phyloP scores from a whole-genome alignment of 495 filamentous ascomycete genomes.

The Penicillium pulvis region DNA sequence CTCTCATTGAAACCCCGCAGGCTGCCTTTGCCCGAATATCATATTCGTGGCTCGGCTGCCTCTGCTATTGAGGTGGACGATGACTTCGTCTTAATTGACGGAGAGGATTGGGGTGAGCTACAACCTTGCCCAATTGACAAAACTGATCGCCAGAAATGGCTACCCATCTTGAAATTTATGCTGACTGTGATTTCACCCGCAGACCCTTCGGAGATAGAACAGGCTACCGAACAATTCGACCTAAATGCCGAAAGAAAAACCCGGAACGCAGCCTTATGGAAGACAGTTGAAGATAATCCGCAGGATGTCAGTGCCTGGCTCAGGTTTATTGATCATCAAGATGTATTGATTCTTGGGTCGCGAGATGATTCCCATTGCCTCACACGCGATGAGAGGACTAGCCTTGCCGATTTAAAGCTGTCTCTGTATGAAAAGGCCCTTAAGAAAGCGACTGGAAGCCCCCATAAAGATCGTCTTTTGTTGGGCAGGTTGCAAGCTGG shows the following conservation, averaged over 20 bases:
- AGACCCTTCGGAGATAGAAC: neutral
- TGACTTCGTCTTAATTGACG: slow-evolving; percentile 1
- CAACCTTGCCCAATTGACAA: neutral
- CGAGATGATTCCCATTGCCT: slow-evolving; percentile 40
- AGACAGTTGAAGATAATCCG: slow-evolving; percentile 61
- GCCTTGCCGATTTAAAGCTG: slow-evolving; percentile 75
- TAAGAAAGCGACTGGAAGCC: slow-evolving; percentile 47
- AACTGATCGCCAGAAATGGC: neutral
- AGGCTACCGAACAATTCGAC: slow-evolving; percentile 32
- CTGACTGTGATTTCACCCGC: neutral
- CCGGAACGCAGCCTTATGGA: slow-evolving; percentile 59
- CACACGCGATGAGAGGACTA: slow-evolving; percentile 62
- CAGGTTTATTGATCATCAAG: slow-evolving; percentile 73
- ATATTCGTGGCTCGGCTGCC: neutral
- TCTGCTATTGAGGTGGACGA: neutral
- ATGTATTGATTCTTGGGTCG: slow-evolving; percentile 53
- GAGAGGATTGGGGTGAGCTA: neutral
- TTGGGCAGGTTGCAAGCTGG: slow-evolving; percentile 73
- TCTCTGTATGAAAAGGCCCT: slow-evolving; percentile 83
- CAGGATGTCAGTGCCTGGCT: slow-evolving; percentile 74
- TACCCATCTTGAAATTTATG: neutral
- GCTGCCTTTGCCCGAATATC: neutral
- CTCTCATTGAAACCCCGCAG: neutral
- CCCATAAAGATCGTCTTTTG: slow-evolving; percentile 56
- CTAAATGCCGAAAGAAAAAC: slow-evolving; percentile 44